Evolutionary conservation across 164 flowering plant genomes (phyloP), one percentile per base, ranked within the genome.

Genomic region (Chimonanthus salicifolius): DNA sequence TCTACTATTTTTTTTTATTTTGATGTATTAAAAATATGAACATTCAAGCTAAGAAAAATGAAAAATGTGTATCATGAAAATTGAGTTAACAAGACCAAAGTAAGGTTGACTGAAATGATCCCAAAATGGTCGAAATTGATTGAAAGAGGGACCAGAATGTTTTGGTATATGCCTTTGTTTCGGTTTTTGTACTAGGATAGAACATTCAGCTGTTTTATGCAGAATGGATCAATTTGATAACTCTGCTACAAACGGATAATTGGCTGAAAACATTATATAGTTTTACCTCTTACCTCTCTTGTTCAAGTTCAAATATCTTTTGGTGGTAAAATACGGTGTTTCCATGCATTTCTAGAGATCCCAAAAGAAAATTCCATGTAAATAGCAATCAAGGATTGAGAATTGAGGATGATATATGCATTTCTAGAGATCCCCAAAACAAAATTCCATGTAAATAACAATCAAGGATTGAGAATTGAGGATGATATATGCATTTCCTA

Each of bases 391-490:
- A 7, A 6, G 33, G 65, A 62, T 6, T 33, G 64, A 70, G 72
- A 70, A 70, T 58, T 71, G 72, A 48, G 49, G 49, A 70, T 58
- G 46, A 70, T 20, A 20, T 20, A 20, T 20, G 21, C 0, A 20
- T 20, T 20, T 20, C 21, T 33, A 21, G 10, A 63, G 8, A 33
- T 63, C 66, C 66, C 46, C 33, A 63, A 21, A 63, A 18, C 44
- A 63, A 63, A 63, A 63, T 18, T n/a, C 33, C 9, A 8, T 63
- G 65, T 6, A 20, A 63, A 63, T 21, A 4, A 20, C n/a, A 21
- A 33, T 21, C 20, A 7, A 6, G 43, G 65, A 63, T 6, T 33
- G 64, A 70, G 72, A 70, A 70, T 45, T 71, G 72, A 48, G 49
- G 49, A 70, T 58, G 46, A 70, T 33, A 33, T 33, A 33, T 33